Evolutionary conservation across 2,329 filamentous ascomycete genomes (phyloP).

Genomic region (Botrytis paeoniae): DNA sequence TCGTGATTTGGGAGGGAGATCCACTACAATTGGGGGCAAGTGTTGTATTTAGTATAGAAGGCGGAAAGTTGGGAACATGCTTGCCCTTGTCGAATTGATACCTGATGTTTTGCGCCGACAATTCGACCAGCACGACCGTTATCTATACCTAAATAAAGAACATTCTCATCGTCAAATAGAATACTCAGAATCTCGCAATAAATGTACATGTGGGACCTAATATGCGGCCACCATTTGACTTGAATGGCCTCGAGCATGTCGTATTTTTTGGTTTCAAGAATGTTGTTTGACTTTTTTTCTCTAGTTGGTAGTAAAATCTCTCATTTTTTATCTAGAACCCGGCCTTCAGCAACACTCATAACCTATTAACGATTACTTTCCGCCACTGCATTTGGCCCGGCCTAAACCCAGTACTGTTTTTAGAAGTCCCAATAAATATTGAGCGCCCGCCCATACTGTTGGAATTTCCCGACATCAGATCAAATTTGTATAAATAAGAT

Average conservation of each 20-base stretch:
- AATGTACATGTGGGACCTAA: background rate
- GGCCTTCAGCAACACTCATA: background rate
- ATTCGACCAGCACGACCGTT: background rate
- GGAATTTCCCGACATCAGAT: background rate
- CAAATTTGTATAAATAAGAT: background rate
- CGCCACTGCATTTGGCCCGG: background rate
- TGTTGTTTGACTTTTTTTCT: background rate
- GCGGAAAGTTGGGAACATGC: conserved; percentile 38
- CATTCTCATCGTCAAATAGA: background rate
- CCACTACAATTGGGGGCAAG: conserved; percentile 43
- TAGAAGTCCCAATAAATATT: background rate
- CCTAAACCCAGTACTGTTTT: background rate
- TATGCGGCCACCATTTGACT: background rate
- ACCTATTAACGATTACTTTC: background rate
- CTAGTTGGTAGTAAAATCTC: background rate
- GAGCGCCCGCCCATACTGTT: background rate
- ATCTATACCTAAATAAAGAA: background rate
- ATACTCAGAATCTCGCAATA: background rate
- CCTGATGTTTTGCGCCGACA: background rate
- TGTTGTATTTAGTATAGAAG: conserved; percentile 40
- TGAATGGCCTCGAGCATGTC: background rate
- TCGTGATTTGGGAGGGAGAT: conserved; percentile 46
- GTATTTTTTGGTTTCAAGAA: background rate
- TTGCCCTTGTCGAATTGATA: conserved; percentile 35
- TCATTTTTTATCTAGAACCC: background rate